Base-by-base conservation (phyloP, 2,329 filamentous ascomycete species). In the Claviceps quebecensis region DNA sequence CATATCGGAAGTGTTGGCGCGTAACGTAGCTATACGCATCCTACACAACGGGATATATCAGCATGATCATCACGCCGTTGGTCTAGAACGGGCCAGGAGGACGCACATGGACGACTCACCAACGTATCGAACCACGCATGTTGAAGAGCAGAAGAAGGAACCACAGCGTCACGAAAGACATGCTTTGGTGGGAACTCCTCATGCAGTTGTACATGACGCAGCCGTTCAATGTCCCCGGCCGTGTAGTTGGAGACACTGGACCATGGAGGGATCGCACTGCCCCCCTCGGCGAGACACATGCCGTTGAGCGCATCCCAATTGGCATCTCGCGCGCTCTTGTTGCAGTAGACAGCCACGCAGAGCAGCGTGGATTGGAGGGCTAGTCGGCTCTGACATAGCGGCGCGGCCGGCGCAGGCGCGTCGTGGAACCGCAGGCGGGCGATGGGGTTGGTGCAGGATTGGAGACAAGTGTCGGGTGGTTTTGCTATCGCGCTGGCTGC, bases 51-150 rank as follows among this genome's bases (percentile, higher is more conserved):
- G 14, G 45, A 6, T 22, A 50, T 16, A 29, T 44, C 9, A 44
- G 19, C 16, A n/a, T n/a, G n/a, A n/a, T n/a, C n/a, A 22, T 29
- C 17, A 22, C 40, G 11, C 6, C 9, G 5, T 40, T 9, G 17
- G 22, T 23, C 41, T 26, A 14, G 26, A 22, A 44, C 41, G 41
- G 19, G 41, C 41, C 14, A 23, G 23, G 13, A 44, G 7, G 13
- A 14, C 13, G 40, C 3, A 43, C 1, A 16, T 29, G 11, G 14
- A 11, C 47, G 3, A 5, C 63, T 52, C 58, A 63, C 68, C 53
- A 73, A 57, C 5, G 71, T 72, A 46, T 67, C 64, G 53, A 63
- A 65, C 57, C 69, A 67, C 0, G 63, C 54, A 0, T 54, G 53
- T 52, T 67, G 69, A 38, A 67, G 63, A n/a, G 56, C 53, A 16